phyloP scores from a whole-genome alignment of 331 rosid genomes.

The Ulmus americana region DNA sequence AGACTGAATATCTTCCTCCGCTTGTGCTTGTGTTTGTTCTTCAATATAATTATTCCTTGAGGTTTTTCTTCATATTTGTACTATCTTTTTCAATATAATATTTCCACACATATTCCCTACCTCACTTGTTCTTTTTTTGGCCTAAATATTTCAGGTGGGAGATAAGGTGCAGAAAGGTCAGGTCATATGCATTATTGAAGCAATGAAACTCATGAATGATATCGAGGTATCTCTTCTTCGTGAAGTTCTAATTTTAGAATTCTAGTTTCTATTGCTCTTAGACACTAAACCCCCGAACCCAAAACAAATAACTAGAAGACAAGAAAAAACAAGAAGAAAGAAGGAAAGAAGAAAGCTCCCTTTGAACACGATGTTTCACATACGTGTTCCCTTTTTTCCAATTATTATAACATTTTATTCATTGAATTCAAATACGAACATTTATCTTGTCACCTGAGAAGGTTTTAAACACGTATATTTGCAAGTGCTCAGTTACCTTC shows the following conservation, averaged over 20 bases:
- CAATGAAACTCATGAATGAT: constrained; percentile 95
- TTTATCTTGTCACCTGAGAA: neutral
- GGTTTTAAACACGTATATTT: neutral
- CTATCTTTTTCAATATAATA: neutral
- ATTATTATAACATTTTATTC: neutral
- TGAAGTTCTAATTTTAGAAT: neutral
- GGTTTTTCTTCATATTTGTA: no score
- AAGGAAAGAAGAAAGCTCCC: neutral
- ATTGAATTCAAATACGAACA: neutral
- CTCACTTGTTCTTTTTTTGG: neutral
- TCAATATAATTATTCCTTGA: no score
- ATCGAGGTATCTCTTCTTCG: constrained; percentile 53
- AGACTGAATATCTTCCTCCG: no score
- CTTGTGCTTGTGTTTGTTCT: no score
- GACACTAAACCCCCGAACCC: neutral
- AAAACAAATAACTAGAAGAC: no score
- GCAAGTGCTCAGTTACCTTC: neutral
- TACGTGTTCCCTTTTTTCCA: neutral
- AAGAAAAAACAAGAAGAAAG: neutral
- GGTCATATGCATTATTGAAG: constrained; percentile 77
- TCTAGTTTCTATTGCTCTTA: neutral
- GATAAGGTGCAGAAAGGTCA: constrained; percentile 91
- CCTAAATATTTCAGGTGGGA: constrained; percentile 58
- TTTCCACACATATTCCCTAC: neutral
- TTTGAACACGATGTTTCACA: neutral